Percentiles rank a stretch among this genome's conserved stretches.
These are phyloP conservation scores for Fistulifera pelliculosa DNA, from an alignment of 108 stramenopile genomes.

Conservation along the genomic window DNA sequence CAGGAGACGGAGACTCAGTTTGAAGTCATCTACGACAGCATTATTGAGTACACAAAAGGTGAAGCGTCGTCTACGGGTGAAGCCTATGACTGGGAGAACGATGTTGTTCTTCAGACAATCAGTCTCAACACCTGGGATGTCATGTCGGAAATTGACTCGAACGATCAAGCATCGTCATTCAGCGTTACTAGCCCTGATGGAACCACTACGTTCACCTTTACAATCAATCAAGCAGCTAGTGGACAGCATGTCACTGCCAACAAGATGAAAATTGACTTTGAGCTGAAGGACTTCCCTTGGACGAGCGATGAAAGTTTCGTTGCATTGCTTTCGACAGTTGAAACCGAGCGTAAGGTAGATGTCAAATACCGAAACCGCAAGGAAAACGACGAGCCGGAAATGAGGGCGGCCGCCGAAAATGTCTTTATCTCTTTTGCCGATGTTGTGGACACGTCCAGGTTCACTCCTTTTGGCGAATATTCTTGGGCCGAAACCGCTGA, in stretches of 20 bases:
- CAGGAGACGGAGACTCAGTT: constrained; percentile 13
- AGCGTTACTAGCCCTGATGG: constrained; percentile 1
- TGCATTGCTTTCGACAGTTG: constrained; percentile 10
- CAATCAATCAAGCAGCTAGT: constrained; percentile 9
- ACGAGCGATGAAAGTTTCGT: constrained; percentile 8
- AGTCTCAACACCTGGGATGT: background rate
- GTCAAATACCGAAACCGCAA: constrained; percentile 6
- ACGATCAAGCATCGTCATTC: constrained; percentile 7
- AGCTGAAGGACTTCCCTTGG: constrained; percentile 20
- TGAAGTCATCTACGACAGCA: constrained; percentile 14
- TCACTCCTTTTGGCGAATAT: constrained; percentile 18
- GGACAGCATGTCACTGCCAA: constrained; percentile 12
- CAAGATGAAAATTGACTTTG: constrained; percentile 30
- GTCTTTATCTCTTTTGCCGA: constrained; percentile 1
- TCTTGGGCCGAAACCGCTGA: constrained; percentile 16
- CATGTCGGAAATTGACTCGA: background rate
- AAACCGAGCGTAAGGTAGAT: constrained; percentile 4
- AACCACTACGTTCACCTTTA: constrained; percentile 10
- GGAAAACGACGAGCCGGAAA: background rate
- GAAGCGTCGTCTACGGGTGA: background rate
- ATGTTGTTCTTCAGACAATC: constrained; percentile 4
- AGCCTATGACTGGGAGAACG: constrained; percentile 14
- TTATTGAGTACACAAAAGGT: constrained; percentile 22
- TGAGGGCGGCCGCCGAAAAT: background rate
- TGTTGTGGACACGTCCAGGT: background rate